phyloP scores from a whole-genome alignment of 2,329 filamentous ascomycete genomes.

The Didymella lethalis region DNA sequence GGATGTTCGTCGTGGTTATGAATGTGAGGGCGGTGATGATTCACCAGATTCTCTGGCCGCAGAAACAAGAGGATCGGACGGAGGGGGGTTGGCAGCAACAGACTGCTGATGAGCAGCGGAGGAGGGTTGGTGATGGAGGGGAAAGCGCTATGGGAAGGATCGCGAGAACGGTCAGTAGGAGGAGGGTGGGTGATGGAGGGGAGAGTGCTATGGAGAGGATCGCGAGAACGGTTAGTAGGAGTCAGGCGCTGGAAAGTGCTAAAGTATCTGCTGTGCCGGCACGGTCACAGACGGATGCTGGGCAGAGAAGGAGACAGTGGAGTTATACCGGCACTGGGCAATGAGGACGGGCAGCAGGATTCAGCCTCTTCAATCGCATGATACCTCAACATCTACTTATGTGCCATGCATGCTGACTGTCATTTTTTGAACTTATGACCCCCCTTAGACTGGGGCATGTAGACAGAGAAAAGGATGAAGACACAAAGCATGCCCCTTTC shows the following conservation, averaged over 20 bases:
- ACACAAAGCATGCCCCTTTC: too few species aligned
- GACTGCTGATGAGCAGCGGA: conserved; percentile 40
- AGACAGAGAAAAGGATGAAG: too few species aligned
- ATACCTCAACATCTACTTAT: neutral
- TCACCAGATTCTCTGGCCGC: conserved; percentile 78
- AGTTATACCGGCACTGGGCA: conserved; percentile 19
- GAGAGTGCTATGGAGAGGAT: conserved; percentile 32
- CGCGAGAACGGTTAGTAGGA: conserved; percentile 33
- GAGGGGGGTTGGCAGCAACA: conserved; percentile 64
- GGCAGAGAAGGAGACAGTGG: conserved; percentile 29
- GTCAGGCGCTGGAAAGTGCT: conserved; percentile 20
- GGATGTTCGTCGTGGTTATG: conserved; percentile 71
- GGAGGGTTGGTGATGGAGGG: conserved; percentile 31
- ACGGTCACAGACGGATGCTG: conserved; percentile 23
- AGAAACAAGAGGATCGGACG: conserved; percentile 71
- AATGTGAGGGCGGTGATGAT: conserved; percentile 74
- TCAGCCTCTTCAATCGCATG: neutral
- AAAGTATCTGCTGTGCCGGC: conserved; percentile 13
- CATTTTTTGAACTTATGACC: neutral
- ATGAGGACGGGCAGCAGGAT: neutral
- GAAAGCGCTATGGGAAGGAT: conserved; percentile 32
- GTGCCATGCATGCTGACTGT: neutral
- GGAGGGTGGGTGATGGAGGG: conserved; percentile 29
- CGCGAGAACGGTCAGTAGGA: conserved; percentile 33
- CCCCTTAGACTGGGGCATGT: too few species aligned